phyloP scores from a whole-genome alignment of 345 rosid genomes.

The Draba incana region DNA sequence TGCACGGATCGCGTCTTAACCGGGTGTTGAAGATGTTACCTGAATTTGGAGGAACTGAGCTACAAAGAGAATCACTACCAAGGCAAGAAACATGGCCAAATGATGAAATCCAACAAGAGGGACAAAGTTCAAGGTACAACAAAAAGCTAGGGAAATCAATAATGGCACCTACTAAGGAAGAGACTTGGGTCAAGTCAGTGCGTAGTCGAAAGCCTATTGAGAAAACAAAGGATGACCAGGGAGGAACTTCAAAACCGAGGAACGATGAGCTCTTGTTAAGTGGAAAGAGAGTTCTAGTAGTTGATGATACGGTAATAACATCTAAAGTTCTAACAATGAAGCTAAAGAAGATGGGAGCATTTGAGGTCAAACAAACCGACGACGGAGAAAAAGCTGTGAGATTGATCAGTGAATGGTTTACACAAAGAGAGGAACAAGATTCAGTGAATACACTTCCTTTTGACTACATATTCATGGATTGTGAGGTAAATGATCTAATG shows the following conservation, averaged over 20 bases:
- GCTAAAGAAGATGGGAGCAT: conserved; percentile 57
- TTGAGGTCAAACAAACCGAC: conserved; percentile 43
- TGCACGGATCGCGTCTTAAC: no score
- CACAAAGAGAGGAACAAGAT: conserved; percentile 32
- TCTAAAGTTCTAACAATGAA: conserved; percentile 27
- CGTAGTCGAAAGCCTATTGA: conserved; percentile 17
- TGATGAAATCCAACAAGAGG: no score
- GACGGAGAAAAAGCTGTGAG: conserved; percentile 63
- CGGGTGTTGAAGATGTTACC: no score
- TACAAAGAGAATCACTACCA: no score
- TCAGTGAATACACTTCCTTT: conserved; percentile 46
- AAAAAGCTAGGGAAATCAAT: conserved; percentile 40
- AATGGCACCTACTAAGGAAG: neutral
- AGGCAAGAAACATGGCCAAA: no score
- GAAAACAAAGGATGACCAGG: conserved; percentile 19
- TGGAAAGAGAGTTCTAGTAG: conserved; percentile 67
- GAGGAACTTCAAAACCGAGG: conserved; percentile 14
- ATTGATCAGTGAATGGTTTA: conserved; percentile 40
- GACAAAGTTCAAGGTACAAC: conserved; percentile 12
- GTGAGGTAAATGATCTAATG: conserved; percentile 54
- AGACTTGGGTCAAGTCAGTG: conserved; percentile 9
- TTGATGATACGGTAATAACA: conserved; percentile 51
- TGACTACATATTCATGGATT: conserved; percentile 82
- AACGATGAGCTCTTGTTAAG: conserved; percentile 38
- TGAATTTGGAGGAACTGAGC: no score